These are phyloP conservation scores for Pholiota adiposa DNA, from an alignment of 1,284 basidiomycete genomes.

Conservation along the genomic window DNA sequence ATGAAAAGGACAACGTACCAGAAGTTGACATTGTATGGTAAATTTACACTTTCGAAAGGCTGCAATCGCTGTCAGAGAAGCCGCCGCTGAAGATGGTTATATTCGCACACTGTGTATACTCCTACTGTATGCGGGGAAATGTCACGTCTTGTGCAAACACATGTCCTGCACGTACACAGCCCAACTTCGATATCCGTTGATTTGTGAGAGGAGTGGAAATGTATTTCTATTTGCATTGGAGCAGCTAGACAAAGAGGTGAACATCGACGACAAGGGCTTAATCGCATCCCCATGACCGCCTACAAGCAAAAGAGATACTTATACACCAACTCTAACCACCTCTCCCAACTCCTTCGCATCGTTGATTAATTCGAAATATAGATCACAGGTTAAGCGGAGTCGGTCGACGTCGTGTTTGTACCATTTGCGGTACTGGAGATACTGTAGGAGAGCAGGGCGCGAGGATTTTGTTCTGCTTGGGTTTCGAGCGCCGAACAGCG, in stretches of 20 bases:
- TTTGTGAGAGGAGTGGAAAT: slow-evolving; percentile 7
- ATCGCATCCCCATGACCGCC: not conserved
- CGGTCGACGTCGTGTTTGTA: slow-evolving; percentile 24
- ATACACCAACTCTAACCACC: slow-evolving; percentile 10
- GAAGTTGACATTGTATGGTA: too few species aligned
- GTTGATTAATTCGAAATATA: not conserved
- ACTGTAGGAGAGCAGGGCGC: slow-evolving; percentile 20
- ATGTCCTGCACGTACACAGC: too few species aligned
- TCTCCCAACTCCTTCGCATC: not conserved
- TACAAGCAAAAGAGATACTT: slow-evolving; percentile 3
- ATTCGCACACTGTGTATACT: too few species aligned
- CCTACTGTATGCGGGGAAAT: too few species aligned
- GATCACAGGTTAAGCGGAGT: slow-evolving; percentile 26
- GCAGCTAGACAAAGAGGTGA: slow-evolving; percentile 1
- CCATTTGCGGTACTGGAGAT: slow-evolving; percentile 23
- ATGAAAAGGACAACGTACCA: too few species aligned
- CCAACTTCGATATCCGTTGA: too few species aligned
- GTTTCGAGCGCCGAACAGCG: slow-evolving; percentile 23
- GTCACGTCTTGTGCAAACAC: too few species aligned
- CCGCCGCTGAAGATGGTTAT: too few species aligned
- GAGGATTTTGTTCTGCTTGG: slow-evolving; percentile 24
- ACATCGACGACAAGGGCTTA: not conserved
- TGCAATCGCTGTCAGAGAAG: too few species aligned
- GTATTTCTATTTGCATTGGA: slow-evolving; percentile 4
- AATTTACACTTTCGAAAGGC: too few species aligned